Base-by-base conservation (phyloP, 2,329 filamentous ascomycete genomes). In the Botrytis porri region DNA sequence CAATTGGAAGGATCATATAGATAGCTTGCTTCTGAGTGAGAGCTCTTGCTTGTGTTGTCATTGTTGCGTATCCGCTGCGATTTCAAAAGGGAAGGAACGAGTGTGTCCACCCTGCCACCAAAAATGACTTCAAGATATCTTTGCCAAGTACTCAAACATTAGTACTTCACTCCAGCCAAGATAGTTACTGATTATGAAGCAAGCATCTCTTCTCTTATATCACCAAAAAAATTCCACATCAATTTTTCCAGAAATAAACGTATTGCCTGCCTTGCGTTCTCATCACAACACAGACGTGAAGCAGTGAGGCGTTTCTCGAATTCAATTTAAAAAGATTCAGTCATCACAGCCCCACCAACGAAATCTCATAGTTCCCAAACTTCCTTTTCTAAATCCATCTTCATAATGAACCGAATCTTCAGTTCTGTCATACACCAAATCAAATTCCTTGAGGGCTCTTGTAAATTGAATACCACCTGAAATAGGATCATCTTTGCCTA, bases 161-260 rank as follows among this genome's bases (percentile, higher is more conserved):
- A 1, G 18, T 37, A 25, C 10, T 14, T n/a, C 10, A 39, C 22
- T 25, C 35, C 8, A 60, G 4, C 20, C 4, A 60, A 22, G 5
- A 22, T 10, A 3, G 37, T 3, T 14, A n/a, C 1, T 51, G 10
- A 10, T 10, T 1, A 7, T 2, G 20, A 35, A 35, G 9, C 32
- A 35, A 10, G 0, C 5, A 2, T 3, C 1, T 35, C 4, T 10
- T 2, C 1, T 2, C 1, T 5, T 16, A 20, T 8, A 22, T 4
- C 20, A 35, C 18, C 8, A 20, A 20, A 35, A 32, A 35, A 10
- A 29, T 59, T 1, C 8, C 8, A 59, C 3, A 22, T 20, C 4
- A 7, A 37, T 14, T 37, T 57, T 16, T 35, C 29, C 57, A 35
- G 14, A 60, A 9, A 61, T 61, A 5, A 61, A 61, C 18, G 10